A percentile compares a stretch with the other conserved stretches of the same genome.
Conservation (phyloP, 2,329 filamentous ascomycete genomes). For the Nemania sp. region DNA sequence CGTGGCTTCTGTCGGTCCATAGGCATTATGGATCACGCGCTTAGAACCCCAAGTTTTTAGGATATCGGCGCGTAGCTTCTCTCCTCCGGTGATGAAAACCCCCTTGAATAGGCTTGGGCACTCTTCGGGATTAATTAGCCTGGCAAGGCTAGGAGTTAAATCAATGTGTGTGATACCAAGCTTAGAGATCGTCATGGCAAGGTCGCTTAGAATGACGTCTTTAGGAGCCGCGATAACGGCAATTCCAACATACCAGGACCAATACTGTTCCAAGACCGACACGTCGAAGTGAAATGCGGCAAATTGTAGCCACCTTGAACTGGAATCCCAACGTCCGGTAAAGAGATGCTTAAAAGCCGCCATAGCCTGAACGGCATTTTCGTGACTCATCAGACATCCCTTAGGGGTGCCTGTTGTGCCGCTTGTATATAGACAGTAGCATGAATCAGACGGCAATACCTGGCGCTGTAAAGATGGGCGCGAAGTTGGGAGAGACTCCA, state of each 20-base stretch:
- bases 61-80: conserved; percentile 89
- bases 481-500: conserved; percentile 45
- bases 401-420: conserved; percentile 90
- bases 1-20: conserved; percentile 92
- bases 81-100: conserved; percentile 93
- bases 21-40: conserved; percentile 89
- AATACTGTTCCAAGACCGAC: conserved; percentile 92
- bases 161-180: conserved; percentile 90
- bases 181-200: conserved; percentile 76
- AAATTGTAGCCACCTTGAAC: conserved; percentile 90
- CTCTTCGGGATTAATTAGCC: conserved; percentile 81
- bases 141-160: conserved; percentile 87
- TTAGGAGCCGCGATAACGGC: conserved; percentile 84
- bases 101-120: conserved; percentile 83
- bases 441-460: conserved; percentile 67
- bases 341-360: conserved; percentile 87
- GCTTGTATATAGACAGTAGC: conserved; percentile 89
- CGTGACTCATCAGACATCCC: conserved; percentile 88
- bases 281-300: conserved; percentile 96
- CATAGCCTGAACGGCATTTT: conserved; percentile 91
- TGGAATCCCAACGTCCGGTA: conserved; percentile 74
- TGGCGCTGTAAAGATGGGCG: conserved; percentile 49
- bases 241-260: conserved; percentile 93
- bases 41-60: conserved; percentile 85
- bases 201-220: conserved; percentile 86